phyloP scores from a whole-genome alignment of 139 green algal species.

The Chlamydomonas sp. region DNA sequence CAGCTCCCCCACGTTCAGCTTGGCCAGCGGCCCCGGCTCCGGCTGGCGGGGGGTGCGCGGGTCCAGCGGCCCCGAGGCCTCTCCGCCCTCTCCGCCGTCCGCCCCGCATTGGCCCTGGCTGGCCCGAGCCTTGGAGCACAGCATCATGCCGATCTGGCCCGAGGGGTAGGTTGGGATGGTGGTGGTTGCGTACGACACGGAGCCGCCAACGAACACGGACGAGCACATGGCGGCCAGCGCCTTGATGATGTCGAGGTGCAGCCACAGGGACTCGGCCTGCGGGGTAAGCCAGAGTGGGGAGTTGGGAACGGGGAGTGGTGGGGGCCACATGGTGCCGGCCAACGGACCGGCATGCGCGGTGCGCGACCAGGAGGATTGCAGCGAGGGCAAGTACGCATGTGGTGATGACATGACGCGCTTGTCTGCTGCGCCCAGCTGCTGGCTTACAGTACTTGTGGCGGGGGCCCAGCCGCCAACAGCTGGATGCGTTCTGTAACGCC shows the following conservation, averaged over 20 bases:
- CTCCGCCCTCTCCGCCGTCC: neutral
- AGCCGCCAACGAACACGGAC: constrained; percentile 85
- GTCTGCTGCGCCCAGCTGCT: no score
- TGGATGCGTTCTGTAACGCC: no score
- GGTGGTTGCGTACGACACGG: constrained; percentile 93
- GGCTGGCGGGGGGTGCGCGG: constrained; percentile 58
- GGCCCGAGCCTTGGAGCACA: constrained; percentile 86
- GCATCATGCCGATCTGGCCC: constrained; percentile 95
- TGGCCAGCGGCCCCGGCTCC: constrained; percentile 30
- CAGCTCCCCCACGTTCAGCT: constrained; percentile 24
- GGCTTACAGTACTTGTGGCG: no score
- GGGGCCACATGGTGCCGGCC: neutral
- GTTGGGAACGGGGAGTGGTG: neutral
- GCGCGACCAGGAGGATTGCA: neutral
- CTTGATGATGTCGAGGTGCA: constrained; percentile 97
- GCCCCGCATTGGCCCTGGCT: constrained; percentile 1
- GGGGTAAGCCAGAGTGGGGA: neutral
- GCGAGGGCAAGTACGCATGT: no score
- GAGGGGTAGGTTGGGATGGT: constrained; percentile 98
- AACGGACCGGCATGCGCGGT: neutral
- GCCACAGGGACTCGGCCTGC: constrained; percentile 92
- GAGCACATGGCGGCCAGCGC: constrained; percentile 90
- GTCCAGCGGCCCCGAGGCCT: constrained; percentile 52
- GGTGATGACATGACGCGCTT: no score
- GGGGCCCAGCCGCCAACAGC: no score